These are phyloP conservation scores for Plantago elongata DNA, from an alignment of 257 asterid species.

Conservation along the genomic window DNA sequence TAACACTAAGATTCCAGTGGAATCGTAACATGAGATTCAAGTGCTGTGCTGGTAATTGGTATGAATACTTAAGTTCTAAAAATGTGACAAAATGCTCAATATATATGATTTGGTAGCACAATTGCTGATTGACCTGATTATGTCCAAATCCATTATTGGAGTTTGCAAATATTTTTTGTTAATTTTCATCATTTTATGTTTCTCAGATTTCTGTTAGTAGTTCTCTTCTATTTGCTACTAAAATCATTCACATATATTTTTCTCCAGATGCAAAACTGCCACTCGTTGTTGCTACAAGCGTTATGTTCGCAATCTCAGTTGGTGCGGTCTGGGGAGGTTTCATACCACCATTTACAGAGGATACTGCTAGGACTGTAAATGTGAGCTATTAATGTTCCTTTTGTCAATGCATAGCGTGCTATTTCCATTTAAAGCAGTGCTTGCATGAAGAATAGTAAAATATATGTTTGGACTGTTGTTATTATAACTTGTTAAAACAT, in stretches of 20 bases:
- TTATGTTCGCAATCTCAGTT: constrained; percentile 49
- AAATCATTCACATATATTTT: constrained; percentile 6
- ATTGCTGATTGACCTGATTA: too few species aligned
- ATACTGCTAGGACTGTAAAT: constrained; percentile 80
- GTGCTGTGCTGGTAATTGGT: too few species aligned
- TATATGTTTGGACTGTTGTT: too few species aligned
- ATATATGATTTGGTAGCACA: background rate
- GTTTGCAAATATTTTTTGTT: too few species aligned
- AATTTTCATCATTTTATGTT: too few species aligned
- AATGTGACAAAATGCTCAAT: background rate
- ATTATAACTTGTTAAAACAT: too few species aligned
- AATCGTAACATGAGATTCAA: too few species aligned
- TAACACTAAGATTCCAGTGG: too few species aligned
- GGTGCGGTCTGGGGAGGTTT: constrained; percentile 47
- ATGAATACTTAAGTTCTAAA: background rate
- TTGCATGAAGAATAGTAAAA: too few species aligned
- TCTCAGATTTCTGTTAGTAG: background rate
- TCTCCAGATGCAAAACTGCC: constrained; percentile 62
- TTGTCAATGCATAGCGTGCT: background rate
- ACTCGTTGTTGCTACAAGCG: constrained; percentile 36
- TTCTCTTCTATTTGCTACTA: background rate
- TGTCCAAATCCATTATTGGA: too few species aligned
- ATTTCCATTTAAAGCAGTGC: too few species aligned
- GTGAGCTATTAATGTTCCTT: constrained; percentile 36
- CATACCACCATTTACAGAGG: constrained; percentile 76